These are phyloP conservation scores for Linnemannia elongata DNA, from an alignment of 192 early-diverging fungal species.

Conservation along the genomic window DNA sequence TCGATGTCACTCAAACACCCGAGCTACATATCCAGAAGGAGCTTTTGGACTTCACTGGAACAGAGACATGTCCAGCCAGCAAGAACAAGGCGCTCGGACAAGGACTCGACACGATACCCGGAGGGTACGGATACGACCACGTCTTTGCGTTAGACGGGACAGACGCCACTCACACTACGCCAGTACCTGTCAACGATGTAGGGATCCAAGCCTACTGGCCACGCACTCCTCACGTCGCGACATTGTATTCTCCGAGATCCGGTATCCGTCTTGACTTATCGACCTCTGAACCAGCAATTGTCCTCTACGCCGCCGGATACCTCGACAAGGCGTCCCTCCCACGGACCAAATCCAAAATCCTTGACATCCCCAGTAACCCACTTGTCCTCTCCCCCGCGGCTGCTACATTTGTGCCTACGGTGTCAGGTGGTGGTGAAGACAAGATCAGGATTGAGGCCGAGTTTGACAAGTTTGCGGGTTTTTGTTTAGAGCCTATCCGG, in stretches of 20 bases:
- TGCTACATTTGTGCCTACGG: not conserved
- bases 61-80: not conserved
- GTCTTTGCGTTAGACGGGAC: slow-evolving; percentile 64
- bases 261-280: slow-evolving; percentile 72
- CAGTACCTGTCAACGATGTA: not conserved
- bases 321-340: slow-evolving; percentile 59
- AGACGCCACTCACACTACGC: slow-evolving; percentile 47
- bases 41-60: not conserved
- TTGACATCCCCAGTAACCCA: slow-evolving; percentile 6
- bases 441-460: slow-evolving; percentile 47
- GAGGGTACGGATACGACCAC: slow-evolving; percentile 86
- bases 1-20: slow-evolving; percentile 30
- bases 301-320: slow-evolving; percentile 89
- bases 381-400: slow-evolving; percentile 14
- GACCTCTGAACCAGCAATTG: slow-evolving; percentile 80
- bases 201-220: slow-evolving; percentile 44
- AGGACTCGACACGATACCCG: slow-evolving; percentile 69
- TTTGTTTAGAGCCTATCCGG: slow-evolving; percentile 78
- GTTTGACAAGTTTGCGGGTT: slow-evolving; percentile 73
- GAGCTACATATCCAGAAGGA: slow-evolving; percentile 62
- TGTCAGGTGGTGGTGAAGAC: slow-evolving; percentile 40
- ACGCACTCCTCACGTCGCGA: slow-evolving; percentile 37
- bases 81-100: slow-evolving; percentile 55
- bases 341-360: slow-evolving; percentile 26
- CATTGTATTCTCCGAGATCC: slow-evolving; percentile 49